These are phyloP conservation scores for Tylopilus vinaceipallidus DNA, from an alignment of 768 basidiomycete species.

Conservation along the genomic window DNA sequence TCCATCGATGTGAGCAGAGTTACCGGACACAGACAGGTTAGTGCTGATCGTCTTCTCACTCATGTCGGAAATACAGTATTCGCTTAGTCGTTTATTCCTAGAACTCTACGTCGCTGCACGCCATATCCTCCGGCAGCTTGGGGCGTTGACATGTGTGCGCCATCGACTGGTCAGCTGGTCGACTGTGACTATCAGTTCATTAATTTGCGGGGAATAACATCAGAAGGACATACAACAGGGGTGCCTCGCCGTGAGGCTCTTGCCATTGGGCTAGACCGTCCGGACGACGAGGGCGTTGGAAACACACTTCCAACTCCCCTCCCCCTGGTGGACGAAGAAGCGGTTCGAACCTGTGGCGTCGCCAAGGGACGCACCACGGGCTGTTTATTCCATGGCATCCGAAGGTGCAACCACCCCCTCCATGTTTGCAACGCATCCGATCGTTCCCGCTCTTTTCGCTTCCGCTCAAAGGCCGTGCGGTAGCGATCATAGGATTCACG, in stretches of 20 bases:
- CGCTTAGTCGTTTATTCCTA: neutral
- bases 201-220: slow-evolving; percentile 24
- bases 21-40: neutral
- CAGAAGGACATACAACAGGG: slow-evolving; percentile 23
- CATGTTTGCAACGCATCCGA: slow-evolving; percentile 31
- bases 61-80: neutral
- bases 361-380: slow-evolving; percentile 4
- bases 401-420: slow-evolving; percentile 29
- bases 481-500: slow-evolving; percentile 93
- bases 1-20: slow-evolving; percentile 3
- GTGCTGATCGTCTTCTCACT: neutral
- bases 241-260: slow-evolving; percentile 27
- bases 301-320: slow-evolving; percentile 24
- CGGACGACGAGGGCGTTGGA: slow-evolving; percentile 32
- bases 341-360: slow-evolving; percentile 21
- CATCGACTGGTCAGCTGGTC: slow-evolving; percentile 11
- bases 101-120: neutral
- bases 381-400: slow-evolving; percentile 29
- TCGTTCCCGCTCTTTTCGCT: slow-evolving; percentile 62
- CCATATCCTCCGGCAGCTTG: neutral
- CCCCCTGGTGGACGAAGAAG: slow-evolving; percentile 27
- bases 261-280: slow-evolving; percentile 35
- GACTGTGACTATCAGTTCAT: slow-evolving; percentile 23
- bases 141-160: neutral
- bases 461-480: slow-evolving; percentile 80